phyloP scores from a whole-genome alignment of 768 basidiomycete species.

The Suillus tomentosus region DNA sequence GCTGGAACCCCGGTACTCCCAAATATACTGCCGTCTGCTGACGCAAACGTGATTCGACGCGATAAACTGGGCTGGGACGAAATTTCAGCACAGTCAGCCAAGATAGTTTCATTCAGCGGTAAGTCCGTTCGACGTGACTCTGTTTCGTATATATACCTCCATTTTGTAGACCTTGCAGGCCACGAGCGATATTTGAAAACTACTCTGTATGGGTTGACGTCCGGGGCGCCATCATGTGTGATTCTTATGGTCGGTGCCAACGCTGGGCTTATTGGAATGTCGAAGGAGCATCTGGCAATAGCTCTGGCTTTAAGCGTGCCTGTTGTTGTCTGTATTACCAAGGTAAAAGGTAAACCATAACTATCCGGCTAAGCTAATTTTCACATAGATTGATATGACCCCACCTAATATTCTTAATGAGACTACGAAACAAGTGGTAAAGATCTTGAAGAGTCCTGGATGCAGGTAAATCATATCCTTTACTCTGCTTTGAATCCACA shows the following conservation, averaged over 20 bases:
- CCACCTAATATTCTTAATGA: constrained; percentile 89
- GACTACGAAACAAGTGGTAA: constrained; percentile 89
- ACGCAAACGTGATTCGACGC: constrained; percentile 65
- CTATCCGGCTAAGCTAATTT: constrained; percentile 9
- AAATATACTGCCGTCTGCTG: constrained; percentile 51
- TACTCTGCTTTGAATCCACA: constrained; percentile 3
- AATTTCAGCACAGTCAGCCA: constrained; percentile 84
- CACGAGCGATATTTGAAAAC: constrained; percentile 94
- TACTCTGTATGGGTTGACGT: constrained; percentile 92
- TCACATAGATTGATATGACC: constrained; percentile 86
- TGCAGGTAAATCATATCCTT: constrained; percentile 60
- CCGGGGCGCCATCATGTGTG: constrained; percentile 89
- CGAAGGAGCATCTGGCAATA: constrained; percentile 95
- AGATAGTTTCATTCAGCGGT: constrained; percentile 95
- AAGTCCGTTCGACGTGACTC: constrained; percentile 15
- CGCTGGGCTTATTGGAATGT: constrained; percentile 90
- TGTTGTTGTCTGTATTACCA: constrained; percentile 91
- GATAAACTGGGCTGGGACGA: constrained; percentile 97
- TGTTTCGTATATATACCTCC: neutral
- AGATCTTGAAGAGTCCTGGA: constrained; percentile 90
- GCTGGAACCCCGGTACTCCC: constrained; percentile 82
- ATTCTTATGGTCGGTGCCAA: constrained; percentile 95
- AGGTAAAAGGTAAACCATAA: constrained; percentile 49
- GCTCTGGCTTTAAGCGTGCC: constrained; percentile 92
- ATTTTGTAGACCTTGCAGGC: constrained; percentile 81